Base-by-base conservation (phyloP, 495 filamentous ascomycete genomes). In the Clohesyomyces aquaticus region DNA sequence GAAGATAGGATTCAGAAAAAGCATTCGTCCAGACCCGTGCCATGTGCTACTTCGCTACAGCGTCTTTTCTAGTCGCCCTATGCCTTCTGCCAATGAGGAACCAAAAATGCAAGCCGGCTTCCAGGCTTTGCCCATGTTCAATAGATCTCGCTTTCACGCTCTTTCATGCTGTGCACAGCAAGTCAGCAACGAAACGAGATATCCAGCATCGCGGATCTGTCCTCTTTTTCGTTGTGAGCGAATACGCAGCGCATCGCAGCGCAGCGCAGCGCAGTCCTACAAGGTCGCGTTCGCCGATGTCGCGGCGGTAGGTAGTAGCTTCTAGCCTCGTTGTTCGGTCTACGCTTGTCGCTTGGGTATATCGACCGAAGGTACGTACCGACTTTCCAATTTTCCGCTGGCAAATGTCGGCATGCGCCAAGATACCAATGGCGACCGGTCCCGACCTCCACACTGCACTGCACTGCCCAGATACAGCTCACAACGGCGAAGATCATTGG, bases 341-440 rank as follows among this genome's bases (percentile, higher is more conserved):
- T 14, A 6, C 32, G 32, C 32, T 38, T 38, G 32, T 52, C 48
- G 48, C 48, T 52, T 27, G 48, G 45, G n/a, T 48, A 48, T 48
- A 18, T 8, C n/a, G 4, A 8, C 18, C 45, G 45, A 18, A 4
- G 45, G 45, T 48, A 52, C 48, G 48, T 52, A 52, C 48, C 48
- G 48, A 52, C 26, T 3, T 55, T 59, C 23, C 57, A 50, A 50
- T 51, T 52, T 60, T 29, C 57, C 57, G 57, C 26, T 49, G 57
- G 57, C 57, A 50, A 51, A 60, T 25, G 12, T n/a, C n/a, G 27
- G 41, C 16, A 1, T 21, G 1, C 29, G 29, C 53, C n/a, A 52
- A 52, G 48, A 25, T 10, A n/a, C 22, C n/a, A 25, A 48, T 6
- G n/a, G 6, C n/a, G n/a, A n/a, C n/a, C n/a, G n/a, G n/a, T n/a